Evolutionary conservation across 345 rosid genomes (phyloP), one percentile per base, ranked within the genome.

Genomic region (Atalantia buxifolia): DNA sequence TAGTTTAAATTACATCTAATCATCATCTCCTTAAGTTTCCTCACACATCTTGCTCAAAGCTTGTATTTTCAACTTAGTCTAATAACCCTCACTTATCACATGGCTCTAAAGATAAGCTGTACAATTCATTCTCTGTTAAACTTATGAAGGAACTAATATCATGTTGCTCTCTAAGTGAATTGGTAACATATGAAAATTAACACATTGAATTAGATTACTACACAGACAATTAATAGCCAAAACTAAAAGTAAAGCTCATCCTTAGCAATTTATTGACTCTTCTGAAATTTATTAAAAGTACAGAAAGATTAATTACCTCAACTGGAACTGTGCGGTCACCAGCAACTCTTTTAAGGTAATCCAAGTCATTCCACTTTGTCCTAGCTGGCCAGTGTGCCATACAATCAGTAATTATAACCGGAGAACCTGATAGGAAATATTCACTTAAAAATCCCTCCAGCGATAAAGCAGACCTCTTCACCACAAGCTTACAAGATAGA

Each of bases 301-400:
- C 10, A 67, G 70, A 75, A 66, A 70, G 84, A 74, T 73, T 57
- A 83, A 89, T 89, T 87, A 93, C 99, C 99, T 96, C 99, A 70
- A 96, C 98, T 30, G 98, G 99, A 65, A 96, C 94, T 6, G 98
- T 96, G 25, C 98, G 92, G 61, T 90, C 88, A 80, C 97, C 99
- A 74, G 97, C 99, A 77, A 91, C 89, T 69, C 72, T 69, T 62
- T 75, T 88, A 63, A 96, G 89, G 79, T 96, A 96, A 77, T 89
- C 91, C 85, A 94, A 75, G 82, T 92, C 89, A 76, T 94, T 91
- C 99, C 99, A 96, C 89, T 86, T 96, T 53, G 82, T 80, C 81
- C 82, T 86, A 81, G 99, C 98, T 66, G 99, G 97, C 98, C 99
- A 96, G 78, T 96, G 97, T 76, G 88, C 90, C 97, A 96, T 96